Conservation (phyloP, 805 yeast species). For the Candida ponderosae region DNA sequence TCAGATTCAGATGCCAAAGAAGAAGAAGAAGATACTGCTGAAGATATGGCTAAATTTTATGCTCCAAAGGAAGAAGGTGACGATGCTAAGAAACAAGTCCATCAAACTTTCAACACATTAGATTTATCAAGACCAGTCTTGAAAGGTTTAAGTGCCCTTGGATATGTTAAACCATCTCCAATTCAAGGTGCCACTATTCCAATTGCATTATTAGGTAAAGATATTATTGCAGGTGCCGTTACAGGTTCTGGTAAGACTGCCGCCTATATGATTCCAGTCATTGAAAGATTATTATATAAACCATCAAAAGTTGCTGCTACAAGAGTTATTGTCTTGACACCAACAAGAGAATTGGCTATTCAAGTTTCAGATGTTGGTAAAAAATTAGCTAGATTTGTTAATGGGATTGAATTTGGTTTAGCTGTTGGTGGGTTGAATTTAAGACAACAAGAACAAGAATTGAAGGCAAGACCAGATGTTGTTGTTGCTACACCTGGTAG, state of each 20-base stretch:
- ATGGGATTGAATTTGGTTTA: conserved; percentile 75
- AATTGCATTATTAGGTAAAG: conserved; percentile 87
- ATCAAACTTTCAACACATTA: conserved; percentile 64
- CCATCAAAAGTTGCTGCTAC: conserved; percentile 84
- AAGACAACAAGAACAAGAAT: conserved; percentile 91
- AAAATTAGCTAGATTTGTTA: conserved; percentile 70
- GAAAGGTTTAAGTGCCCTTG: conserved; percentile 72
- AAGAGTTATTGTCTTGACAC: conserved; percentile 84
- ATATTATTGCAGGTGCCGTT: conserved; percentile 97
- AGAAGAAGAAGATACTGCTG: conserved; percentile 60
- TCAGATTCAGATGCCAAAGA: conserved; percentile 25
- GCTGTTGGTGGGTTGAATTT: conserved; percentile 98
- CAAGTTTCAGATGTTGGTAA: conserved; percentile 93
- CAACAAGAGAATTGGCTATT: conserved; percentile 96
- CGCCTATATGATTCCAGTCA: conserved; percentile 92
- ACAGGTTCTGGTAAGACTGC: conserved; percentile 99
- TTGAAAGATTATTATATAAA: conserved; percentile 85
- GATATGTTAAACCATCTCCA: conserved; percentile 86
- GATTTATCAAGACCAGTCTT: conserved; percentile 86
- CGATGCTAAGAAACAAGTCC: conserved; percentile 42
- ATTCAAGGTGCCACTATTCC: conserved; percentile 94
- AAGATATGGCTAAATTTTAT: conserved; percentile 75
- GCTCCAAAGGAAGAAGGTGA: conserved; percentile 50
- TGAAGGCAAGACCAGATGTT: conserved; percentile 87
- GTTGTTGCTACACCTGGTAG: conserved; percentile 99